These are phyloP conservation scores for Rhizopus arrhizus DNA, from an alignment of 371 early-diverging fungal species.

Conservation along the genomic window DNA sequence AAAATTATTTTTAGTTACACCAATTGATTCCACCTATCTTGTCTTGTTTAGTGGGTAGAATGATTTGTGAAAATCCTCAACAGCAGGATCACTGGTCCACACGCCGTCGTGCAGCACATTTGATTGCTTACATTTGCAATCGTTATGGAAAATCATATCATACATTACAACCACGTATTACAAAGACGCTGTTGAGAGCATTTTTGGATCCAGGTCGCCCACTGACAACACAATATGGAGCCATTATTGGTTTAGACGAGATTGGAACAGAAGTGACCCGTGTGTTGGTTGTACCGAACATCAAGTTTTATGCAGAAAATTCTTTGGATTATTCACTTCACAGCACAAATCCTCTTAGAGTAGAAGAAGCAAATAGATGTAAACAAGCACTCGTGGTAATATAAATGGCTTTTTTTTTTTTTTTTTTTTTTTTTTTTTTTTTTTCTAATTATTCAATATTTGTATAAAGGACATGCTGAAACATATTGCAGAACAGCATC, in stretches of 20 bases:
- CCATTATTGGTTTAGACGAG: conserved; percentile 76
- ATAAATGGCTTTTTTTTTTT: neutral
- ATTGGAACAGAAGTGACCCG: conserved; percentile 82
- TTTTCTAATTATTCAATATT: too few species aligned
- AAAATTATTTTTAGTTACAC: conserved; percentile 71
- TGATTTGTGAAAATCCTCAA: conserved; percentile 68
- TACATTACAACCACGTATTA: conserved; percentile 84
- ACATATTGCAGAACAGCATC: conserved; percentile 23
- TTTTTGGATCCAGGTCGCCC: conserved; percentile 87
- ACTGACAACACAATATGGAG: conserved; percentile 86
- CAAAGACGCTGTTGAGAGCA: conserved; percentile 85
- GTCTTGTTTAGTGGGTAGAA: conserved; percentile 92
- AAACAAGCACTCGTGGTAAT: conserved; percentile 45
- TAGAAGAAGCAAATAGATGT: conserved; percentile 43
- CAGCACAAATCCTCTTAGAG: conserved; percentile 26
- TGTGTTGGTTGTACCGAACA: conserved; percentile 77
- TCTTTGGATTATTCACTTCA: conserved; percentile 31
- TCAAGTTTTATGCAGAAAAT: conserved; percentile 61
- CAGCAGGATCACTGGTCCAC: conserved; percentile 82
- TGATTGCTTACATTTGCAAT: conserved; percentile 73
- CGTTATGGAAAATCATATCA: conserved; percentile 81
- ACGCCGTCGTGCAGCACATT: conserved; percentile 74
- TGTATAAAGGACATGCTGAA: conserved; percentile 19
- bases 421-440: neutral
- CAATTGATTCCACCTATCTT: conserved; percentile 96